These are phyloP conservation scores for Lindgomyces ingoldianus DNA, from an alignment of 495 filamentous ascomycete genomes.

Conservation along the genomic window DNA sequence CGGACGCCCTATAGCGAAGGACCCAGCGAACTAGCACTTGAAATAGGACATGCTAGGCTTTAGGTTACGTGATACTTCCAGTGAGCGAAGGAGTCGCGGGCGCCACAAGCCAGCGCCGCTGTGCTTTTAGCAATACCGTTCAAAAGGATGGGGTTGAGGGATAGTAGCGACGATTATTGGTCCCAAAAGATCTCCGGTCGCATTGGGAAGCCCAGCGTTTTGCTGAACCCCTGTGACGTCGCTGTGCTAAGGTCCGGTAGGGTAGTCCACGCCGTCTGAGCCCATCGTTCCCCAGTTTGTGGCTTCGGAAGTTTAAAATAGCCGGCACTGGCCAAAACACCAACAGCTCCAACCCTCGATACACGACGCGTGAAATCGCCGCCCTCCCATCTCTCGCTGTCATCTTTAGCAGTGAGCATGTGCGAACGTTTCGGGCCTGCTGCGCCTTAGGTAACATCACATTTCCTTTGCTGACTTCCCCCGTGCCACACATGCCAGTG, in stretches of 20 bases:
- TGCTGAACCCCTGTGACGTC: background rate
- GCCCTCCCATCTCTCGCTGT: background rate
- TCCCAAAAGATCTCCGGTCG: background rate
- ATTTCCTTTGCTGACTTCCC: background rate
- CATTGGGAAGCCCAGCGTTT: background rate
- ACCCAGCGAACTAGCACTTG: no score
- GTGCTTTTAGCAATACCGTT: no score
- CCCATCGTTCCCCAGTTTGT: background rate
- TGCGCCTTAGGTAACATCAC: background rate
- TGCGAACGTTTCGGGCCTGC: background rate
- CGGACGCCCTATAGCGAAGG: no score
- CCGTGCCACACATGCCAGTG: background rate
- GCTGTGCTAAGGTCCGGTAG: background rate
- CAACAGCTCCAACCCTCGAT: conserved; percentile 14
- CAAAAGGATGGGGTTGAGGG: background rate
- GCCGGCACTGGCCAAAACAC: conserved; percentile 24
- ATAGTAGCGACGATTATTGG: background rate
- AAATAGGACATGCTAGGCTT: no score
- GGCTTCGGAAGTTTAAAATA: conserved; percentile 8
- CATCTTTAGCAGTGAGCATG: background rate
- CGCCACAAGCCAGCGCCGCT: no score
- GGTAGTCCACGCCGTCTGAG: background rate
- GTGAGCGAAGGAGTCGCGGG: no score
- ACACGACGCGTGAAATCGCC: background rate
- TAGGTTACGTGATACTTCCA: no score